Evolutionary conservation across 192 early-diverging fungal genomes (phyloP).

Genomic region (Entomortierella chlamydospora): DNA sequence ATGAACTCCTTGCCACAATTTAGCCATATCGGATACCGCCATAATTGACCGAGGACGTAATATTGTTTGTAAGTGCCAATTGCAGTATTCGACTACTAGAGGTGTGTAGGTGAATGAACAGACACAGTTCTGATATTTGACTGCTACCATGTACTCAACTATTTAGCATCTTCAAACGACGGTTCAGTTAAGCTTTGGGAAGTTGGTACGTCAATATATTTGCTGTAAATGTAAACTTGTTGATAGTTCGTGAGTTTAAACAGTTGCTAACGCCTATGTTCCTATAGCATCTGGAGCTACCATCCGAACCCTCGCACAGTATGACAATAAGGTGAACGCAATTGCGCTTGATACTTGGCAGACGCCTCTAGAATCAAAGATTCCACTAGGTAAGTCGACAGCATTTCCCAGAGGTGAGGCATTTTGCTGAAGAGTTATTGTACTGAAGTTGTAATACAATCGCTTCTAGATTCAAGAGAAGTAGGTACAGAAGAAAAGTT

Average conservation of each 20-base stretch:
- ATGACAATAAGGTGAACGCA: slow-evolving; percentile 41
- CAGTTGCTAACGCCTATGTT: background rate
- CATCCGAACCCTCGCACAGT: slow-evolving; percentile 50
- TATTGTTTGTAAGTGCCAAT: slow-evolving; percentile 72
- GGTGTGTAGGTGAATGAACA: too few species aligned
- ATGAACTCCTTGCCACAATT: background rate
- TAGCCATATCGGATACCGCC: slow-evolving; percentile 70
- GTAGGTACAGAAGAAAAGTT: slow-evolving; percentile 60
- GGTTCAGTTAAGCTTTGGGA: slow-evolving; percentile 69
- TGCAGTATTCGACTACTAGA: too few species aligned
- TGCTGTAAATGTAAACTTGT: background rate
- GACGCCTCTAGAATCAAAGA: slow-evolving; percentile 17
- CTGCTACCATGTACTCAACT: too few species aligned
- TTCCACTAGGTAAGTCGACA: slow-evolving; percentile 38
- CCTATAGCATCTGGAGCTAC: slow-evolving; percentile 54
- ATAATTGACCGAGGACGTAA: slow-evolving; percentile 76
- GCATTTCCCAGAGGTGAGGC: too few species aligned
- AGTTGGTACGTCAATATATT: slow-evolving; percentile 56
- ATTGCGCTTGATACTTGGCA: slow-evolving; percentile 47
- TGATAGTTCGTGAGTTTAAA: background rate
- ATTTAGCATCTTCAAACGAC: slow-evolving; percentile 64
- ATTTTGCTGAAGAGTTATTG: too few species aligned
- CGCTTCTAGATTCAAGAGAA: slow-evolving; percentile 52
- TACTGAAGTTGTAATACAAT: too few species aligned
- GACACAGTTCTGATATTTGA: too few species aligned